Conservation (phyloP, 2,329 filamentous ascomycete species). For the Alternaria angustiovoidea region DNA sequence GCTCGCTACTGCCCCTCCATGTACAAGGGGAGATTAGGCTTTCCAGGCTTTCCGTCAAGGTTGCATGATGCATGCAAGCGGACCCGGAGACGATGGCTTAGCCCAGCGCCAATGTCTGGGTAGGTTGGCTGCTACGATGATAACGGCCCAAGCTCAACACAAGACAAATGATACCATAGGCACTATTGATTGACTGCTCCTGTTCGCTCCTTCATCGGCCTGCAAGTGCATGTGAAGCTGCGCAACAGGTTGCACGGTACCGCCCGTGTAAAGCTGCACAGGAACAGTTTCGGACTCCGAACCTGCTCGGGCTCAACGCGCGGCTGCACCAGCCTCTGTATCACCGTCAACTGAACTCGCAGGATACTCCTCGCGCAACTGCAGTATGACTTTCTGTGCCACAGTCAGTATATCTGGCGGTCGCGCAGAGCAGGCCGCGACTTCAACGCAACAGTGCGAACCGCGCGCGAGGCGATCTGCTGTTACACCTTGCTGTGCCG, state of each 20-base stretch:
- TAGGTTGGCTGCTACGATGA: neutral
- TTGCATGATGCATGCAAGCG: conserved; percentile 11
- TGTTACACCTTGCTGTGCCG: conserved; percentile 18
- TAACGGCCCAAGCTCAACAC: conserved; percentile 5
- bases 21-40: conserved; percentile 7
- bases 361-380: conserved; percentile 55
- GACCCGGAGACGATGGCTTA: conserved; percentile 7
- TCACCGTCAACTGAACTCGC: conserved; percentile 40
- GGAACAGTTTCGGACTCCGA: conserved; percentile 14
- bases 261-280: conserved; percentile 20
- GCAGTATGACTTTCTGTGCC: conserved; percentile 56
- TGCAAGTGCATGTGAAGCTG: neutral
- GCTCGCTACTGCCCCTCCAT: conserved; percentile 24
- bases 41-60: conserved; percentile 8
- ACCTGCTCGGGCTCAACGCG: conserved; percentile 24
- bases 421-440: neutral
- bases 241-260: conserved; percentile 3
- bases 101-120: conserved; percentile 2
- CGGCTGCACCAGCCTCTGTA: conserved; percentile 30
- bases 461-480: conserved; percentile 21
- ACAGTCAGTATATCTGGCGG: conserved; percentile 18
- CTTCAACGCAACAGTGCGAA: conserved; percentile 1
- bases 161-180: neutral
- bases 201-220: neutral
- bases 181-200: neutral